Base-by-base conservation (phyloP, 2,329 filamentous ascomycete genomes). In the Albifimbria verrucaria region DNA sequence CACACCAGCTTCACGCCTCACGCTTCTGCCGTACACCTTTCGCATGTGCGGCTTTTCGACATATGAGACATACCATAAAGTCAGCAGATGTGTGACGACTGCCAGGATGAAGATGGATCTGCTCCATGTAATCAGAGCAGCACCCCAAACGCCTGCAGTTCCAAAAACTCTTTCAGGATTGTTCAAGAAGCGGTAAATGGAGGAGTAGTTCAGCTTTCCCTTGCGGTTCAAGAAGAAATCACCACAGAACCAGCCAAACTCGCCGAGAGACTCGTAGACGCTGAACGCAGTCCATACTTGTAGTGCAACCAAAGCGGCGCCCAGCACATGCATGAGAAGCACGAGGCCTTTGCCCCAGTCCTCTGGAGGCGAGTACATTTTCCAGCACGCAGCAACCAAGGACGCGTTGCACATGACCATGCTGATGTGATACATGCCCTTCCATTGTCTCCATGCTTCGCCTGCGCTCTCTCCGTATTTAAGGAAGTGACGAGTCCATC, bases 181-280 rank as follows among this genome's bases (percentile, higher is more conserved):
- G 75, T 99, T 99, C 60, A 99, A 78, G 73, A 96, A 99, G 47
- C 94, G 91, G 71, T 99, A 99, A 64, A 99, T 99, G 57, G 93
- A 95, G 61, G 89, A 92, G 72, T 99, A 99, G 1, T 90, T 97
- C 56, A 97, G 79, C 72, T 94, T 96, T 12, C 88, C 87, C 11
- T 87, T 84, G 45, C 90, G 88, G 56, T 97, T 91, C 67, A 94
- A 97, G 79, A 99, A 97, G 77, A 97, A 99, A 68, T 99, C 94
- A 18, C 94, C 94, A 66, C 92, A 97, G 77, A 97, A 97, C 93
- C 93, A 99, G 62, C 94, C 94, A 65, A 97, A 99, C 66, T 99
- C 94, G 52, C 94, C 94, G 0, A 99, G 83, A 2, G 91, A 95
- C 49, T 97, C 92, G 69, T 97, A 96, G 60, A 97, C 92, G 69